phyloP scores from a whole-genome alignment of 179 eudicot species.

The Dionaea muscipula region DNA sequence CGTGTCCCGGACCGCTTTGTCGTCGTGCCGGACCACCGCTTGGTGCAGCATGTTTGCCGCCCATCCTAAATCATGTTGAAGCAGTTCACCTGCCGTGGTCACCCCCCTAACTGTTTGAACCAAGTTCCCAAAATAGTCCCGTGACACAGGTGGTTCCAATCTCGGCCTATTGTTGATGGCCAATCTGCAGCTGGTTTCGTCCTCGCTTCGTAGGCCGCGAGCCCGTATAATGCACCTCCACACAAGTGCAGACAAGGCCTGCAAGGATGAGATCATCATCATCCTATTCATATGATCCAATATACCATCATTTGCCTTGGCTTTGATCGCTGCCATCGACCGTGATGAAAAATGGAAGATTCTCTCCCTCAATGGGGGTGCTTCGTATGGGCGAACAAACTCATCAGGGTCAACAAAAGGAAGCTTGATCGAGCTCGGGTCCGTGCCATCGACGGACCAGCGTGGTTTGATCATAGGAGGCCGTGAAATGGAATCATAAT shows the following conservation, averaged over 20 bases:
- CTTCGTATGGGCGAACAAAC: conserved; percentile 6
- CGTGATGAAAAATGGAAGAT: conserved; percentile 10
- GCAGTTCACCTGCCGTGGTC: conserved; percentile 5
- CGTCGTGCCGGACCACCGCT: conserved; percentile 1
- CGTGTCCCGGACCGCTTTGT: neutral
- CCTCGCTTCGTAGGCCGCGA: conserved; percentile 15
- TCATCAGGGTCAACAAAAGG: conserved; percentile 19
- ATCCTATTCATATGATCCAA: neutral
- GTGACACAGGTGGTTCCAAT: conserved; percentile 17
- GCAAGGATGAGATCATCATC: conserved; percentile 34
- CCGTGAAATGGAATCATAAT: conserved; percentile 15
- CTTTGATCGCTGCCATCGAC: conserved; percentile 7
- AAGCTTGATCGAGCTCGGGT: conserved; percentile 20
- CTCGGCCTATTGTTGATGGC: conserved; percentile 24
- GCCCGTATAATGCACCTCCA: conserved; percentile 29
- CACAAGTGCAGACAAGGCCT: conserved; percentile 26
- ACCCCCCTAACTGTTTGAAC: conserved; percentile 6
- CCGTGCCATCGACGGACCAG: conserved; percentile 21
- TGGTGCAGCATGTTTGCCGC: conserved; percentile 5
- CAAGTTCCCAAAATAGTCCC: conserved; percentile 7
- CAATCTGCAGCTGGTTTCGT: conserved; percentile 20
- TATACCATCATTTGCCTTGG: conserved; percentile 21
- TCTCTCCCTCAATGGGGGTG: conserved; percentile 7
- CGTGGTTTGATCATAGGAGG: conserved; percentile 26
- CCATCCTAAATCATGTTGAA: neutral